Evolutionary conservation across 805 yeast genomes (phyloP).

Genomic region (Candida orba): DNA sequence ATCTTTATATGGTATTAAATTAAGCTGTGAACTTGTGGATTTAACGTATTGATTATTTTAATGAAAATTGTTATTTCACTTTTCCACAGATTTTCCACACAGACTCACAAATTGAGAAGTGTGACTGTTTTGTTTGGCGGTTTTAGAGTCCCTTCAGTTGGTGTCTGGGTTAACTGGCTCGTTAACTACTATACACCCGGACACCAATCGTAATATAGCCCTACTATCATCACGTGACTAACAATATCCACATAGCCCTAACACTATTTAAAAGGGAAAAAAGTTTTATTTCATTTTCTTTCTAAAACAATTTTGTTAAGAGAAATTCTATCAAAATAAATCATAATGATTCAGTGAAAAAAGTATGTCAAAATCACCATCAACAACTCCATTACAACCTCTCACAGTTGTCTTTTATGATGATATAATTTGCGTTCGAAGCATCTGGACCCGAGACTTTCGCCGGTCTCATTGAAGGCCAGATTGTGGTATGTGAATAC

Average conservation of each 20-base stretch:
- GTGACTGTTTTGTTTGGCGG: constrained; percentile 2
- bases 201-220: too few relatives aligned
- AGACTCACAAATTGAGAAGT: not conserved
- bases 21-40: constrained; percentile 6
- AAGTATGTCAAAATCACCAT: too few relatives aligned
- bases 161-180: not conserved
- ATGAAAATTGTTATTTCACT: constrained; percentile 9
- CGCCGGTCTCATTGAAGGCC: constrained; percentile 39
- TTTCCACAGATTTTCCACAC: constrained; percentile 6
- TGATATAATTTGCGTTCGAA: constrained; percentile 53
- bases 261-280: too few relatives aligned
- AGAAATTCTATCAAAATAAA: too few relatives aligned
- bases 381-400: too few relatives aligned
- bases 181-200: not conserved
- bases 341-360: too few relatives aligned
- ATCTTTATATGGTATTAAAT: constrained; percentile 28
- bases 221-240: too few relatives aligned
- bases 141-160: not conserved
- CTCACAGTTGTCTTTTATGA: constrained; percentile 23
- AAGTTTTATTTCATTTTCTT: too few relatives aligned
- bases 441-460: constrained; percentile 32
- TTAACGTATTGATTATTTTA: not conserved
- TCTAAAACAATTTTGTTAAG: too few relatives aligned
- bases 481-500: constrained; percentile 30
- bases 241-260: too few relatives aligned